These are phyloP conservation scores for Abelmoschus esculentus DNA, from an alignment of 345 rosid species.

Conservation along the genomic window DNA sequence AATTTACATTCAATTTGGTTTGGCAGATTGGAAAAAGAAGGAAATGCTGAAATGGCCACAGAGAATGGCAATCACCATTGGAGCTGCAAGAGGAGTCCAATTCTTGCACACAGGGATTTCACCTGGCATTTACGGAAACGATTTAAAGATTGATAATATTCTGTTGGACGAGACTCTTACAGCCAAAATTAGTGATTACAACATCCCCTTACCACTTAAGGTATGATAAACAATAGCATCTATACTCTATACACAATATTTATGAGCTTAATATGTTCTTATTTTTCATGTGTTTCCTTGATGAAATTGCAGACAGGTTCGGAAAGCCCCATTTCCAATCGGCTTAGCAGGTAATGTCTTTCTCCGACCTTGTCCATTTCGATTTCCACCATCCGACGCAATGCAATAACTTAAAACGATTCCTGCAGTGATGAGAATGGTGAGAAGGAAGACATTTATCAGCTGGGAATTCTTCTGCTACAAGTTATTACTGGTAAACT, in stretches of 20 bases:
- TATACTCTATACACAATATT: background rate
- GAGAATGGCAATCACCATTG: conserved; percentile 74
- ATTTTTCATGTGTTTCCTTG: background rate
- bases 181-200: conserved; percentile 58
- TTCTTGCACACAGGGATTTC: conserved; percentile 88
- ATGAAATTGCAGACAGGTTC: conserved; percentile 40
- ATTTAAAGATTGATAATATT: conserved; percentile 61
- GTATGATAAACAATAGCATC: conserved; percentile 16
- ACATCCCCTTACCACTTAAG: conserved; percentile 66
- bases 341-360: background rate
- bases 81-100: conserved; percentile 81
- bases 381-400: background rate
- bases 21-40: conserved; percentile 67
- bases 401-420: background rate
- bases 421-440: conserved; percentile 35
- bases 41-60: conserved; percentile 85
- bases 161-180: conserved; percentile 71
- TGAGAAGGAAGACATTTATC: conserved; percentile 85
- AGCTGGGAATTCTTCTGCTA: conserved; percentile 62
- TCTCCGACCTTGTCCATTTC: background rate
- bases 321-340: conserved; percentile 29
- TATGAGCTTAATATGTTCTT: background rate
- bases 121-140: conserved; percentile 70
- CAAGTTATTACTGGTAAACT: conserved; percentile 61
- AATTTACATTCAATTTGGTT: background rate